Evolutionary conservation across 2,329 filamentous ascomycete species (phyloP), one percentile per base, ranked within the genome.

Genomic region (Periglandula ipomoeae): DNA sequence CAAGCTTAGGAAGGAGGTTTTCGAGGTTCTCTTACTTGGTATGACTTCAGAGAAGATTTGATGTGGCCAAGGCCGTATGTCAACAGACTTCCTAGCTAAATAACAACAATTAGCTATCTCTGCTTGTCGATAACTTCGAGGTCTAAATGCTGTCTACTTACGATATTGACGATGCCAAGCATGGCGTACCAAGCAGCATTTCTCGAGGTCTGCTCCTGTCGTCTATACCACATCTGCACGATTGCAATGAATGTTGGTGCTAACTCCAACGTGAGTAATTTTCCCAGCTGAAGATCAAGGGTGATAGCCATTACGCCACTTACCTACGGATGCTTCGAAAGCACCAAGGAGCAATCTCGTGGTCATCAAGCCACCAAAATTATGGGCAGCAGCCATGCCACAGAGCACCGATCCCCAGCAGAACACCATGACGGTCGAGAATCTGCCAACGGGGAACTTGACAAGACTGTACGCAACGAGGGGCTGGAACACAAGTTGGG

Each of bases 391-490:
- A 0, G 75, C 67, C 68, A 78, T 77, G n/a, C 75, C 64, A 2
- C 70, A 64, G 1, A 78, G 64, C 6, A 78, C 41, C 66, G 69
- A 55, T 0, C 77, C 78, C 78, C 78, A 81, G 27, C 71, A 65
- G 1, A 78, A 62, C 0, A 80, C 69, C 34, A 76, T 74, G 1
- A 59, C 58, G 1, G 68, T 70, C 19, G 76, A 69, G 35, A 81
- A 71, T 55, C 79, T 79, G 15, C 76, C 76, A 0, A 72, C 74
- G 0, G 76, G 78, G 0, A 77, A 55, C 54, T 75, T 74, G 24
- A 78, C 74, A 0, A 79, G 66, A 6, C 74, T 75, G 49, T 73
- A 79, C 0, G 75, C 75, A 10, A 76, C 70, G 11, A 79, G 58
- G 32, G 75, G 77, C n/a, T 77, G 76, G 24, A 78, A 59, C 22